Evolutionary conservation across 768 basidiomycete species (phyloP), one percentile per base, ranked within the genome.

Genomic region (Leucosporidium yakuticum): DNA sequence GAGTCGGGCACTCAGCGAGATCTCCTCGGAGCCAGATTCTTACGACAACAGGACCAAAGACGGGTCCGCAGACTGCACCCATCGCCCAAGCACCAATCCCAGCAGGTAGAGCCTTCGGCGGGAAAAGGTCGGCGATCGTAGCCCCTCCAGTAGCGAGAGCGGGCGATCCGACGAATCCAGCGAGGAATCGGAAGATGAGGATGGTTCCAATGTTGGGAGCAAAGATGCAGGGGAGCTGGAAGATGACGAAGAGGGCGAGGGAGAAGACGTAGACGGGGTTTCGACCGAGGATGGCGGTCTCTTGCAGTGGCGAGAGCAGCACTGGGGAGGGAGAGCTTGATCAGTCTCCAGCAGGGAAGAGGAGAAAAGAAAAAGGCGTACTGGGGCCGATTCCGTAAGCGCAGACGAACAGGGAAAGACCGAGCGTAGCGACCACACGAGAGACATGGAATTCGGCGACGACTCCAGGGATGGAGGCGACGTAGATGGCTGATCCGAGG

Each of bases 121-220:
- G 44, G 23, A 32, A 64, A 20, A 70, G 32, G 59, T 67, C 65
- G 4, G 23, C 56, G 34, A 80, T 69, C 6, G 59, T 66, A 4
- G 71, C 73, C 54, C 79, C 79, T 34, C 79, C 78, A 4, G 79
- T 80, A 2, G 79, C 78, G 23, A 80, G 68, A 9, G 79, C 77
- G 2, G 80, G 80, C 20, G 74, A 75, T 4, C 80, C 79, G 32
- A 77, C 71, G 72, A 80, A 79, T 25, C 80, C 80, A 39, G 77
- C 75, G 23, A 79, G 60, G 71, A 79, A 79, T 27, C 76, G 74
- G 53, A 79, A 73, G 49, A 76, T 76, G 34, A 77, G 73, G 56
- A 81, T 69, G 8, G 77, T 76, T 9, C 31, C 64, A n/a, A 65
- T 34, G 47, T 63, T 54, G 27, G 47, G 51, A 4, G 58, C 59